A percentile compares a stretch with the other conserved stretches of the same genome.
These are phyloP conservation scores for Neckera pumila DNA, from an alignment of 225 moss, liverwort and hornwort genomes.

Conservation along the genomic window DNA sequence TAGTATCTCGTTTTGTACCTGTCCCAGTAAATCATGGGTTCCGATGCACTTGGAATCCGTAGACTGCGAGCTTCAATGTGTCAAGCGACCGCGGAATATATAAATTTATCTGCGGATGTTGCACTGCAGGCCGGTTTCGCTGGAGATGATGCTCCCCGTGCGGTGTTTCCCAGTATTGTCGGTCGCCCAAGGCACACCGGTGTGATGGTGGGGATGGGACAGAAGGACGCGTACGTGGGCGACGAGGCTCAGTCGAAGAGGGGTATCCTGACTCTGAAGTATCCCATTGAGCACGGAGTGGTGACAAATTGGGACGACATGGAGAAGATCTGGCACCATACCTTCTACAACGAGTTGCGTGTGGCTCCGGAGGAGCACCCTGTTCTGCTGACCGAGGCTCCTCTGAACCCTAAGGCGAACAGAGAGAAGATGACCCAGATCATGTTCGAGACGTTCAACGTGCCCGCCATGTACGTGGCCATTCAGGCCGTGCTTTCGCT, in stretches of 20 bases:
- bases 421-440: constrained; percentile 78
- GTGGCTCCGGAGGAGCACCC: too few species aligned
- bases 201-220: constrained; percentile 34
- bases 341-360: too few species aligned
- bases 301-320: constrained; percentile 65
- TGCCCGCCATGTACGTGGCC: constrained; percentile 63
- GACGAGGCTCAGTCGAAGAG: constrained; percentile 59
- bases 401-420: constrained; percentile 66
- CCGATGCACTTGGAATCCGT: not conserved
- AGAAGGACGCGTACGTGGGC: constrained; percentile 44
- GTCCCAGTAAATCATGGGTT: not conserved
- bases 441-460: constrained; percentile 68
- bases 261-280: constrained; percentile 38
- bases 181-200: constrained; percentile 45
- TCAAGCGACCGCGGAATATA: not conserved
- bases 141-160: too few species aligned
- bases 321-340: constrained; percentile 39
- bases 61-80: too few species aligned
- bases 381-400: constrained; percentile 33
- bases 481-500: constrained; percentile 46
- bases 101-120: not conserved
- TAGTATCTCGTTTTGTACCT: not conserved
- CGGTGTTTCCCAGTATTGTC: constrained; percentile 57
- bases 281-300: constrained; percentile 48
- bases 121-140: constrained; percentile 72